These are phyloP conservation scores for Blastocystis sp. DNA, from an alignment of 352 stramenopile genomes.

Conservation along the genomic window DNA sequence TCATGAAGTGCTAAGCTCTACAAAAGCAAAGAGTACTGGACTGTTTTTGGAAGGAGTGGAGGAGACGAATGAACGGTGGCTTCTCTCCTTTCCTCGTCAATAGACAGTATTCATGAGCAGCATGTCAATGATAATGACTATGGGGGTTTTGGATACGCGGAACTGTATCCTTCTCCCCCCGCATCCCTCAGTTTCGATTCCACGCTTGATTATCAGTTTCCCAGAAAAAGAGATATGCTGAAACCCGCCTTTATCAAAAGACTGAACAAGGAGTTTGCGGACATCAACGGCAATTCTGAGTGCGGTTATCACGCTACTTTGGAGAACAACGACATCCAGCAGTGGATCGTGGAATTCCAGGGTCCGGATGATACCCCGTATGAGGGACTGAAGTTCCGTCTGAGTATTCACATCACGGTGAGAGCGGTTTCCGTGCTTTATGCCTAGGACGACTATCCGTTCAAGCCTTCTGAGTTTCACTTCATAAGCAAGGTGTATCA, in stretches of 20 bases:
- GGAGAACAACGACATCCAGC: constrained; percentile 3
- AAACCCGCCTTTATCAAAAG: background rate
- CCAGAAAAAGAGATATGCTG: background rate
- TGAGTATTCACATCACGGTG: constrained; percentile 8
- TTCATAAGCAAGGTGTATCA: constrained; percentile 42
- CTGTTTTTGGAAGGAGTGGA: too few species aligned
- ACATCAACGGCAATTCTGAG: background rate
- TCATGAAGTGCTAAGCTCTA: too few species aligned
- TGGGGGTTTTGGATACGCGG: too few species aligned
- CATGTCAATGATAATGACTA: too few species aligned
- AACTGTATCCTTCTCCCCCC: too few species aligned
- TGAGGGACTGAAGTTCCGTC: background rate
- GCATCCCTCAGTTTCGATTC: background rate
- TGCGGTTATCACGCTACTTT: background rate
- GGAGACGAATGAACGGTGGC: too few species aligned
- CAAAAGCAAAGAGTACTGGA: too few species aligned
- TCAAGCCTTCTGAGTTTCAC: constrained; percentile 15
- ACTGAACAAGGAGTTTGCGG: constrained; percentile 6
- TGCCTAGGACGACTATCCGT: constrained; percentile 31
- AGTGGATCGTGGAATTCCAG: constrained; percentile 8
- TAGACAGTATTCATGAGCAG: too few species aligned
- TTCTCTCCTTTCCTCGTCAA: too few species aligned
- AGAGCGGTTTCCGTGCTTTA: background rate
- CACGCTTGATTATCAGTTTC: background rate
- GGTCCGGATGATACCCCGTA: constrained; percentile 35